Conservation (phyloP, 2,329 filamentous ascomycete genomes). For the Fusarium paranaense region DNA sequence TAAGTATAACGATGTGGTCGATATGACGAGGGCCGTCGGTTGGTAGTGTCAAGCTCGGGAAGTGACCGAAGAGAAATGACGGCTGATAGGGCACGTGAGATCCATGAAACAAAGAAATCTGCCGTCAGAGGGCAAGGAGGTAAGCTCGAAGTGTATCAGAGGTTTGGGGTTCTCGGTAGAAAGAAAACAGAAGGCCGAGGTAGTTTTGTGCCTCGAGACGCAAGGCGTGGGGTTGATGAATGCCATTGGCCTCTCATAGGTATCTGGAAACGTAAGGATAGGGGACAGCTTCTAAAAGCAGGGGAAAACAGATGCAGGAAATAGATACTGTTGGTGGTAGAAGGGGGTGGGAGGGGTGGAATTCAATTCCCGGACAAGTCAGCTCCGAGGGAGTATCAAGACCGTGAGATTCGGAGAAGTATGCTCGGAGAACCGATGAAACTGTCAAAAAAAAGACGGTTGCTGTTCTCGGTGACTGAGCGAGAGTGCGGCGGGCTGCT, state of each 20-base stretch:
- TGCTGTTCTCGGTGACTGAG: neutral
- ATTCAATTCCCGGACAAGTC: constrained; percentile 1
- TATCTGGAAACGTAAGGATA: neutral
- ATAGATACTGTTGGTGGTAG: neutral
- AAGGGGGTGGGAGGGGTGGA: neutral
- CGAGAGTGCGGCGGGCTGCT: constrained; percentile 11
- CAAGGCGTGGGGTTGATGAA: constrained; percentile 2
- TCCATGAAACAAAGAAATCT: neutral
- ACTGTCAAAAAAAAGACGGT: neutral
- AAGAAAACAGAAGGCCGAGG: constrained; percentile 28
- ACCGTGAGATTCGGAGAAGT: neutral
- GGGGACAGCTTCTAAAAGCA: constrained; percentile 1
- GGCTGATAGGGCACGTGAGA: constrained; percentile 27
- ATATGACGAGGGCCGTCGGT: neutral
- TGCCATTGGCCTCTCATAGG: neutral
- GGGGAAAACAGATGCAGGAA: neutral
- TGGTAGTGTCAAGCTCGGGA: constrained; percentile 27
- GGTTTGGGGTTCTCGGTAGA: constrained; percentile 22
- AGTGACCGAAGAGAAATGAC: constrained; percentile 23
- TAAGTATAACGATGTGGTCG: neutral
- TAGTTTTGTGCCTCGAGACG: constrained; percentile 3
- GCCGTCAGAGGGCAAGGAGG: neutral
- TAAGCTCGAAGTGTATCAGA: neutral
- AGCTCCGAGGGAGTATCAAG: neutral
- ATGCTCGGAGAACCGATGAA: constrained; percentile 9